Evolutionary conservation across 2,329 filamentous ascomycete species (phyloP).

Genomic region (Xylariomycetidae sp.): DNA sequence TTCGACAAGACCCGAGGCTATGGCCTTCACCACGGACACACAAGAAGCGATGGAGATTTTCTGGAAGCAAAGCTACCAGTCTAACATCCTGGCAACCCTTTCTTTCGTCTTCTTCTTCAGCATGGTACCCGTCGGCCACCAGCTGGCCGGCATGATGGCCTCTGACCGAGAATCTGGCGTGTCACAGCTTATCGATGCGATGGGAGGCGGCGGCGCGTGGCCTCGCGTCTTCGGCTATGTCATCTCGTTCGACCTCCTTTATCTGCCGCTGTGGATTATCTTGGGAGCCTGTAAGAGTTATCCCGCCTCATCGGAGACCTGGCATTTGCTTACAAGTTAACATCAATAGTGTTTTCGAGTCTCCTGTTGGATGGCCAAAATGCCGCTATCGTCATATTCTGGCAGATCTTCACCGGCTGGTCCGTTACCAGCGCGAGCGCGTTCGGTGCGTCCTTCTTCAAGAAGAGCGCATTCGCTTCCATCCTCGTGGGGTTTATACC

Average conservation of each 20-base stretch:
- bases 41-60: slow-evolving; percentile 48
- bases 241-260: slow-evolving; percentile 62
- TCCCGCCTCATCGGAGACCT: slow-evolving; percentile 28
- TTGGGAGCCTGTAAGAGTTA: slow-evolving; percentile 27
- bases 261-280: slow-evolving; percentile 39
- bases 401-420: slow-evolving; percentile 42
- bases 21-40: slow-evolving; percentile 20
- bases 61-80: slow-evolving; percentile 56
- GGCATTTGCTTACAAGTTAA: slow-evolving; percentile 26
- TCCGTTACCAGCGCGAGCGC: slow-evolving; percentile 60
- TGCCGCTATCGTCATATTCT: slow-evolving; percentile 28
- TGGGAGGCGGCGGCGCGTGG: slow-evolving; percentile 62
- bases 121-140: slow-evolving; percentile 64
- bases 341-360: slow-evolving; percentile 32
- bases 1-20: slow-evolving; percentile 13
- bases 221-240: slow-evolving; percentile 58
- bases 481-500: slow-evolving; percentile 25
- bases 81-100: slow-evolving; percentile 52
- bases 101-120: slow-evolving; percentile 60
- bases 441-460: slow-evolving; percentile 40
- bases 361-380: slow-evolving; percentile 25
- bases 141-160: slow-evolving; percentile 64
- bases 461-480: slow-evolving; percentile 23
- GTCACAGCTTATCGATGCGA: slow-evolving; percentile 68
- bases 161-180: slow-evolving; percentile 57